phyloP scores from a whole-genome alignment of 257 asterid genomes.

The Handroanthus guayacan region DNA sequence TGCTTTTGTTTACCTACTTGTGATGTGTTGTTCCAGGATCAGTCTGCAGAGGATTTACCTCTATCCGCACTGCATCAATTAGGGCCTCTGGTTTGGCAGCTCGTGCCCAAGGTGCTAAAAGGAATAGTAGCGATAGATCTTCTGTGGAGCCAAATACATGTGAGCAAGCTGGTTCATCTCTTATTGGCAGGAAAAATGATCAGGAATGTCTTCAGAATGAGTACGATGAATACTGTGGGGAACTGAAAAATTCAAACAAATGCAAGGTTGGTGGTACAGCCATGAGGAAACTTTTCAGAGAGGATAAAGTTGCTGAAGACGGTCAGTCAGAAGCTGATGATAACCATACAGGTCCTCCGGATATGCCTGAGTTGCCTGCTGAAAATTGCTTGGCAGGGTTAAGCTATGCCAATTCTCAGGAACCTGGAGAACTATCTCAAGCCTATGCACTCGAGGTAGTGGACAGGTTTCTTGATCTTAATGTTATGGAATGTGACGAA shows the following conservation, averaged over 20 bases:
- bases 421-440: conserved; percentile 92
- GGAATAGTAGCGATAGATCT: conserved; percentile 41
- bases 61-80: conserved; percentile 72
- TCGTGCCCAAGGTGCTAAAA: conserved; percentile 44
- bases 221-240: conserved; percentile 41
- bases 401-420: conserved; percentile 87
- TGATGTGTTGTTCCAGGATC: conserved; percentile 59
- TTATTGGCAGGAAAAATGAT: conserved; percentile 38
- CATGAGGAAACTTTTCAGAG: conserved; percentile 81
- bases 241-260: conserved; percentile 38
- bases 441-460: conserved; percentile 86
- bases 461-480: conserved; percentile 74
- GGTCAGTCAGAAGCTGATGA: conserved; percentile 46
- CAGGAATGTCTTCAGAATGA: conserved; percentile 39
- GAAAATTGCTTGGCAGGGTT: conserved; percentile 65
- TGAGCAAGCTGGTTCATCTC: conserved; percentile 39
- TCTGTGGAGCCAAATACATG: conserved; percentile 44
- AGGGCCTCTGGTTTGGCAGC: conserved; percentile 91
- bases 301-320: conserved; percentile 49
- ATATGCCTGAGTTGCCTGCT: conserved; percentile 41
- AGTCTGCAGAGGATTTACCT: conserved; percentile 56
- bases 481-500: conserved; percentile 56
- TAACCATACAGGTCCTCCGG: conserved; percentile 34
- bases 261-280: conserved; percentile 55
- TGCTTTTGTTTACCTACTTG: conserved; percentile 23